Conservation (phyloP, 345 rosid genomes). For the Moringa oleifera region DNA sequence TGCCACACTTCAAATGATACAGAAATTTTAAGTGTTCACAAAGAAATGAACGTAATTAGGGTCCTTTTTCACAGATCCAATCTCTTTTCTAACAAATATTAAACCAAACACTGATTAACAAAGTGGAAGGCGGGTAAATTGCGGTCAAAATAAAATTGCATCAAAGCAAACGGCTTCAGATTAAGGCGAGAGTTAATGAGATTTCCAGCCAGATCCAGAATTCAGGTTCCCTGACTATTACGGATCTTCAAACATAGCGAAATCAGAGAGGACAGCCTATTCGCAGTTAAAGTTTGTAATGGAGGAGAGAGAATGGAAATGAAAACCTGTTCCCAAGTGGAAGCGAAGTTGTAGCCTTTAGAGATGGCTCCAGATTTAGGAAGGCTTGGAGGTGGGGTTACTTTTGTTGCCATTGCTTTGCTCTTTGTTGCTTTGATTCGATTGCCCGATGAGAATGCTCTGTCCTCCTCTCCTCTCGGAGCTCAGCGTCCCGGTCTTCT, state of each 20-base stretch:
- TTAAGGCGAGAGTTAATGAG: background rate
- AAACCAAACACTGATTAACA: no score
- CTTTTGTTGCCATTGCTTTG: slow-evolving; percentile 46
- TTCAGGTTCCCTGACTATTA: background rate
- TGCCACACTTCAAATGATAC: no score
- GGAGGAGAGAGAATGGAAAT: slow-evolving; percentile 1
- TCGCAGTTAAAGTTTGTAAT: background rate
- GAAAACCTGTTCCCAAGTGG: slow-evolving; percentile 91
- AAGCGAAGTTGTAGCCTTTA: slow-evolving; percentile 90
- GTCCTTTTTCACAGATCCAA: background rate
- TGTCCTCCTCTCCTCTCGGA: background rate
- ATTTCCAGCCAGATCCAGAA: background rate
- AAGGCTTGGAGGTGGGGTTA: slow-evolving; percentile 41
- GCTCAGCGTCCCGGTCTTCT: background rate
- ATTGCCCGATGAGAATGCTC: background rate
- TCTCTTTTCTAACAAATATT: no score
- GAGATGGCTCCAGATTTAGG: slow-evolving; percentile 79
- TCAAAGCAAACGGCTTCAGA: background rate
- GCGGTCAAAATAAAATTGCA: background rate
- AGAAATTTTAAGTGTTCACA: no score
- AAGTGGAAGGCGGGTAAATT: background rate
- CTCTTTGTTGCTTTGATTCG: background rate
- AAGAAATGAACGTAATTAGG: background rate
- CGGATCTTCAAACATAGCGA: background rate
- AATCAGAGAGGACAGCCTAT: background rate